These are phyloP conservation scores for Stephanodiscus triporus DNA, from an alignment of 108 stramenopile genomes.

Conservation along the genomic window DNA sequence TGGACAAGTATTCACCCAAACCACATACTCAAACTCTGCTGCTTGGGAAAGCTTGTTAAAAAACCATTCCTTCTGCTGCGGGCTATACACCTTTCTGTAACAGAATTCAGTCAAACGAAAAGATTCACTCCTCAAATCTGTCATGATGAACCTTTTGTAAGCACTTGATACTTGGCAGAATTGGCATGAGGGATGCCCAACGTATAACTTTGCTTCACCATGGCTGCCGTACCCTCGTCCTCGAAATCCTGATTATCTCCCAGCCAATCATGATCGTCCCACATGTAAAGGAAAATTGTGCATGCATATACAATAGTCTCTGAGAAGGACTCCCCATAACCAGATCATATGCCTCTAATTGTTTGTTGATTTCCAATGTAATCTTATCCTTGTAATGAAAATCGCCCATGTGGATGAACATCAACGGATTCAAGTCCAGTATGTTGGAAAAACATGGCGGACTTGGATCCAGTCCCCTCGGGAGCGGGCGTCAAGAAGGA, in stretches of 20 bases:
- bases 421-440: slow-evolving; percentile 41
- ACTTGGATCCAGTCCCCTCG: slow-evolving; percentile 48
- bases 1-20: slow-evolving; percentile 56
- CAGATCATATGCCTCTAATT: slow-evolving; percentile 49
- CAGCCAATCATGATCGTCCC: slow-evolving; percentile 70
- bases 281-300: slow-evolving; percentile 55
- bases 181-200: slow-evolving; percentile 51
- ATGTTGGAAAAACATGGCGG: slow-evolving; percentile 38
- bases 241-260: slow-evolving; percentile 49
- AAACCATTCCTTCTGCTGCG: slow-evolving; percentile 54
- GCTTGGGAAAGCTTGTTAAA: slow-evolving; percentile 49
- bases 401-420: slow-evolving; percentile 61
- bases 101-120: slow-evolving; percentile 21
- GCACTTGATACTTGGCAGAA: slow-evolving; percentile 57
- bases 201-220: slow-evolving; percentile 42
- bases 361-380: slow-evolving; percentile 36
- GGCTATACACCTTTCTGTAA: slow-evolving; percentile 40
- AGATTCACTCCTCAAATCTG: slow-evolving; percentile 58
- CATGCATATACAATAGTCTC: slow-evolving; percentile 44
- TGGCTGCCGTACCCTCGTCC: slow-evolving; percentile 20
- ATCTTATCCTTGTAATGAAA: slow-evolving; percentile 62
- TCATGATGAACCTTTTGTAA: slow-evolving; percentile 59
- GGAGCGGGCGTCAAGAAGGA: slow-evolving; percentile 45
- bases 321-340: slow-evolving; percentile 57
- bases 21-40: slow-evolving; percentile 58